These are phyloP conservation scores for Calonectria pteridis DNA, from an alignment of 2,329 filamentous ascomycete species.

Conservation along the genomic window DNA sequence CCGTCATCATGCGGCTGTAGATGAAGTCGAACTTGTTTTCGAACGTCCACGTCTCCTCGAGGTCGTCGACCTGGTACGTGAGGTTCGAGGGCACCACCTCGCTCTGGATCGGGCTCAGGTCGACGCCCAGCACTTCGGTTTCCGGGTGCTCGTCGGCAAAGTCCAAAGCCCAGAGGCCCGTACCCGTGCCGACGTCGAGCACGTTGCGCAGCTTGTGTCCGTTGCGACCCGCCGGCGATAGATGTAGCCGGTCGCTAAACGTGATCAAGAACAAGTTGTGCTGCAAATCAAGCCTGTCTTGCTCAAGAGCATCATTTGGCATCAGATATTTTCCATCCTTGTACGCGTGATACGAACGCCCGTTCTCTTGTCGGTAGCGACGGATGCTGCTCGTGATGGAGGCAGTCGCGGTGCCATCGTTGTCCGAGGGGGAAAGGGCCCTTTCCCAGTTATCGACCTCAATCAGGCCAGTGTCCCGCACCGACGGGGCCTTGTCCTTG, in stretches of 20 bases:
- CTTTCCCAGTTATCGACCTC: slow-evolving; percentile 9
- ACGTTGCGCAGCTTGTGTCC: slow-evolving; percentile 35
- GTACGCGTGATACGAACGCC: slow-evolving; percentile 45
- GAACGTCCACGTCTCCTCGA: slow-evolving; percentile 44
- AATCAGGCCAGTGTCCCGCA: neutral
- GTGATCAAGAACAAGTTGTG: slow-evolving; percentile 45
- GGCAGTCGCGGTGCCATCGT: slow-evolving; percentile 28
- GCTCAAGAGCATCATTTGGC: slow-evolving; percentile 34
- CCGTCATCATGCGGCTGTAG: slow-evolving; percentile 43
- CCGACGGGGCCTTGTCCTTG: no score
- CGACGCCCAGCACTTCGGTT: slow-evolving; percentile 35
- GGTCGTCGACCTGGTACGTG: slow-evolving; percentile 42
- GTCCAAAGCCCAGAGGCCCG: slow-evolving; percentile 45
- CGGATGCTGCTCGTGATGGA: slow-evolving; percentile 40
- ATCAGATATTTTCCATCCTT: slow-evolving; percentile 42
- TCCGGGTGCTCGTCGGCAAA: slow-evolving; percentile 40
- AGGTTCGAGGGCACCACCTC: slow-evolving; percentile 39
- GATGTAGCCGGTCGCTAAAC: slow-evolving; percentile 40
- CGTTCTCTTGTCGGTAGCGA: slow-evolving; percentile 44
- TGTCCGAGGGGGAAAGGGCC: neutral
- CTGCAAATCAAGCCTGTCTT: slow-evolving; percentile 38
- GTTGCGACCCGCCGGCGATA: slow-evolving; percentile 30
- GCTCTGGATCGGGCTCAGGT: slow-evolving; percentile 42
- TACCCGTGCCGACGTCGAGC: slow-evolving; percentile 45
- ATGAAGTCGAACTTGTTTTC: slow-evolving; percentile 43